Conservation (phyloP, 257 asterid species). For the Forsythia viridissima region DNA sequence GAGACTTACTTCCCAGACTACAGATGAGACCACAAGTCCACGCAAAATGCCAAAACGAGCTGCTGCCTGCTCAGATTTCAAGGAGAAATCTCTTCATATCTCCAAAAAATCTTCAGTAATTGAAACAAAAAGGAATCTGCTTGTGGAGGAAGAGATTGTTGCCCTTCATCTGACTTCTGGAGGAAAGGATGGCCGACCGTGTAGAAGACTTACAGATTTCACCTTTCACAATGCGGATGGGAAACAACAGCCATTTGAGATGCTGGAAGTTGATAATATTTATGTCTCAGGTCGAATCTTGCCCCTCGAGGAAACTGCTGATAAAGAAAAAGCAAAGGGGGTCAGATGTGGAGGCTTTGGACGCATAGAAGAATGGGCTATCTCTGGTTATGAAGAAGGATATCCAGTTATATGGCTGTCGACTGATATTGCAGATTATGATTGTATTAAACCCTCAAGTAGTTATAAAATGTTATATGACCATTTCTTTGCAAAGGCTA, state of each 20-base stretch:
- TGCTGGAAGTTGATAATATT: conserved; percentile 75
- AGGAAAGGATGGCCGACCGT: conserved; percentile 61
- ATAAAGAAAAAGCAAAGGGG: conserved; percentile 60
- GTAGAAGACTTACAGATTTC: conserved; percentile 73
- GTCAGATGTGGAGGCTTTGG: conserved; percentile 85
- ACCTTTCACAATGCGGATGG: conserved; percentile 69
- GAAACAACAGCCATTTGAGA: conserved; percentile 71
- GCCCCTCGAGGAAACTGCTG: conserved; percentile 65
- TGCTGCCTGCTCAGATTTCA: conserved; percentile 76
- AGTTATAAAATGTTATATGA: conserved; percentile 71
- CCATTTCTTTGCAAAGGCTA: conserved; percentile 77
- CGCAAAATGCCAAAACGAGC: conserved; percentile 83
- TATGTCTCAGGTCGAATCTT: conserved; percentile 67
- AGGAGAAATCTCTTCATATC: conserved; percentile 54
- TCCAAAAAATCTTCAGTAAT: conserved; percentile 48
- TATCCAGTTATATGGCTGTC: conserved; percentile 81
- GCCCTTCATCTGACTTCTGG: conserved; percentile 77
- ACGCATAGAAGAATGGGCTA: conserved; percentile 86
- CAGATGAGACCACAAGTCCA: conserved; percentile 37
- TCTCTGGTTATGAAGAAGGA: conserved; percentile 94
- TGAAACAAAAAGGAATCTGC: conserved; percentile 53
- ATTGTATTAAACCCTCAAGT: conserved; percentile 74
- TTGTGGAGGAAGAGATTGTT: conserved; percentile 65
- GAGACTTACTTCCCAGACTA: conserved; percentile 40
- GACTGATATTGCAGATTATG: conserved; percentile 83